These are phyloP conservation scores for Pistacia integerrima DNA, from an alignment of 345 rosid species.

Conservation along the genomic window DNA sequence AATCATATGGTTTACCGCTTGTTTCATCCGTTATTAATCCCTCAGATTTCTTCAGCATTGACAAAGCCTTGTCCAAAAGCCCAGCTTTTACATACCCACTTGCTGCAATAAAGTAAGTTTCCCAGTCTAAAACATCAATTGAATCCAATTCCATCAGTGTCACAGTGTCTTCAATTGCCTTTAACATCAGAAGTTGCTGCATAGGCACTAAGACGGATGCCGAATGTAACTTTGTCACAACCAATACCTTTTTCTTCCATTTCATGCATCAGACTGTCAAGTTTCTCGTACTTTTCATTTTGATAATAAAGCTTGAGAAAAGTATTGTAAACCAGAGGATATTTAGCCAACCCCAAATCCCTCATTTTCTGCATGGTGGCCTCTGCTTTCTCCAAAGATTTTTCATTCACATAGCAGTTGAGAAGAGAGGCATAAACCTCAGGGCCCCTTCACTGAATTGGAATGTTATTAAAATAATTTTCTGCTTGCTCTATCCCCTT, in stretches of 20 bases:
- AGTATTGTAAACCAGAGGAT: slow-evolving; percentile 19
- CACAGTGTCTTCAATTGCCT: slow-evolving; percentile 28
- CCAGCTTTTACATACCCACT: slow-evolving; percentile 29
- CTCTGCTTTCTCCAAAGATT: slow-evolving; percentile 43
- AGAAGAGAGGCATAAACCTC: slow-evolving; percentile 41
- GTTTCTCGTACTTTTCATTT: slow-evolving; percentile 31
- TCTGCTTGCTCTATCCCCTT: slow-evolving; percentile 41
- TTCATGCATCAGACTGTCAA: slow-evolving; percentile 25
- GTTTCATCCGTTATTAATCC: slow-evolving; percentile 12
- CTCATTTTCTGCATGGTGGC: slow-evolving; percentile 36
- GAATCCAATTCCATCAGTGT: slow-evolving; percentile 35
- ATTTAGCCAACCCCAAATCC: slow-evolving; percentile 26
- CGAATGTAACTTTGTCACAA: slow-evolving; percentile 19
- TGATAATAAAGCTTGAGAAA: slow-evolving; percentile 34
- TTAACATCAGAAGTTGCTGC: slow-evolving; percentile 28
- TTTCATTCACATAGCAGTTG: slow-evolving; percentile 31
- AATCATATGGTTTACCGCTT: slow-evolving; percentile 9
- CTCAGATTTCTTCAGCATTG: slow-evolving; percentile 38
- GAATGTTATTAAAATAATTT: slow-evolving; percentile 30
- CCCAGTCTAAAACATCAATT: slow-evolving; percentile 22
- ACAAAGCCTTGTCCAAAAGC: slow-evolving; percentile 32
- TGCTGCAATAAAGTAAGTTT: slow-evolving; percentile 16
- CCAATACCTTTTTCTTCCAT: slow-evolving; percentile 35
- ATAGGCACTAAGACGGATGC: slow-evolving; percentile 31
- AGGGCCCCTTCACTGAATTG: slow-evolving; percentile 16